Evolutionary conservation across 371 early-diverging fungal genomes (phyloP).

Genomic region (Syncephalastrum monosporum): DNA sequence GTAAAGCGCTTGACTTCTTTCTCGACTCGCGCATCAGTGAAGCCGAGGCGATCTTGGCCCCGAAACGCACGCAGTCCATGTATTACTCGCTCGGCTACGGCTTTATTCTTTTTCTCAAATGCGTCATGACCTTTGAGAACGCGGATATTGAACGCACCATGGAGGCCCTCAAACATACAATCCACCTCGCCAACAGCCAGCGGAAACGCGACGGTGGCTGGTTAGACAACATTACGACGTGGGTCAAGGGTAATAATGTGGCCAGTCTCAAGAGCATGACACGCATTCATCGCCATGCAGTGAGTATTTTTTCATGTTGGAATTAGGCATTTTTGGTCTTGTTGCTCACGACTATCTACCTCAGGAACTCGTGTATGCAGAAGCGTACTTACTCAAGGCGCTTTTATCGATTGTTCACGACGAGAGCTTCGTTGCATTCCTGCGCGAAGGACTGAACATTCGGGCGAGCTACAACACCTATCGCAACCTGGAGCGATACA

Average conservation of each 20-base stretch:
- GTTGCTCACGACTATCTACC: not conserved
- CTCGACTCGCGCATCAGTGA: constrained; percentile 63
- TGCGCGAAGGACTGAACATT: constrained; percentile 75
- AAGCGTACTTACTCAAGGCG: constrained; percentile 67
- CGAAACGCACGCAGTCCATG: constrained; percentile 48
- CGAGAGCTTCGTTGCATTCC: constrained; percentile 67
- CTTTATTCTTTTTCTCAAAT: constrained; percentile 61
- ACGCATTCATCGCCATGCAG: constrained; percentile 66
- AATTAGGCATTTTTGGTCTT: not conserved
- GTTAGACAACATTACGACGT: constrained; percentile 34
- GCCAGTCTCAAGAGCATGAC: constrained; percentile 61
- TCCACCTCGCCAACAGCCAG: constrained; percentile 47
- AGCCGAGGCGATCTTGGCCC: constrained; percentile 57
- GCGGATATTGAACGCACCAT: constrained; percentile 60
- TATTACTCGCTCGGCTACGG: constrained; percentile 70
- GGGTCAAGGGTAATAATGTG: constrained; percentile 37
- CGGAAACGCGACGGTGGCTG: constrained; percentile 50
- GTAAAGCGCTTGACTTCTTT: constrained; percentile 61
- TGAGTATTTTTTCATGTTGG: constrained; percentile 11
- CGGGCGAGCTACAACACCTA: constrained; percentile 65
- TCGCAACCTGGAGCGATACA: constrained; percentile 54
- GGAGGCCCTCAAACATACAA: constrained; percentile 56
- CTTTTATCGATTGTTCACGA: constrained; percentile 67
- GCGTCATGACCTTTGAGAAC: constrained; percentile 74
- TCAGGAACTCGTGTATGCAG: constrained; percentile 72